These are phyloP conservation scores for Xylaria longipes DNA, from an alignment of 495 filamentous ascomycete species.

Conservation along the genomic window DNA sequence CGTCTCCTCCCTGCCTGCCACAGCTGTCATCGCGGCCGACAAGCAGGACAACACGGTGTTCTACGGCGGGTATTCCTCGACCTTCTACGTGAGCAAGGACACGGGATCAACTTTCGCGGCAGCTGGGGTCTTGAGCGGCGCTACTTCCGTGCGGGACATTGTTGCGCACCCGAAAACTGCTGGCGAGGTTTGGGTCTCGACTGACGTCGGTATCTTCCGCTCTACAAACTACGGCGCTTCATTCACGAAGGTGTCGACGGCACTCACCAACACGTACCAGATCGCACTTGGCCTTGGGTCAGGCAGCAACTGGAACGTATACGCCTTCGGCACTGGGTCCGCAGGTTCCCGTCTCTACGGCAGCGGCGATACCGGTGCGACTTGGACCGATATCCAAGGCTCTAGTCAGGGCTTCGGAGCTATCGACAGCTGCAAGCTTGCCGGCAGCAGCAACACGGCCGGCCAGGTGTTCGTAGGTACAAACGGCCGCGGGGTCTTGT, in stretches of 20 bases:
- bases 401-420: constrained; percentile 57
- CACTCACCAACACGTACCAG: constrained; percentile 50
- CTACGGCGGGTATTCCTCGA: constrained; percentile 54
- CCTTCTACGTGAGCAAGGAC: constrained; percentile 57
- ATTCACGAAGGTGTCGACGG: constrained; percentile 48
- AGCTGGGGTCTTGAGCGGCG: constrained; percentile 42
- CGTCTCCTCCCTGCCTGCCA: constrained; percentile 51
- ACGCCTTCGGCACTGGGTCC: constrained; percentile 56
- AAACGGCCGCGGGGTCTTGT: constrained; percentile 65
- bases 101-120: constrained; percentile 51
- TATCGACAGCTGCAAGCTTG: constrained; percentile 51
- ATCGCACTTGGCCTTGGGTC: constrained; percentile 53
- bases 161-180: constrained; percentile 54
- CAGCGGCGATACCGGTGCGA: constrained; percentile 53
- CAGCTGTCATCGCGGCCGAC: constrained; percentile 58
- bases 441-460: constrained; percentile 55
- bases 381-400: constrained; percentile 62
- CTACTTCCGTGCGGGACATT: constrained; percentile 54
- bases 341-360: constrained; percentile 56
- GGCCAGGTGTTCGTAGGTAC: constrained; percentile 65
- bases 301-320: constrained; percentile 51
- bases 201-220: constrained; percentile 60
- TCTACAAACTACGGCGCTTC: constrained; percentile 55
- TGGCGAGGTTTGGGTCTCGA: constrained; percentile 61
- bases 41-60: constrained; percentile 59